A percentile compares a stretch with the other conserved stretches of the same genome.
Evolutionary conservation across 2,329 filamentous ascomycete genomes (phyloP).

Genomic region (Hypoxylon sp.): DNA sequence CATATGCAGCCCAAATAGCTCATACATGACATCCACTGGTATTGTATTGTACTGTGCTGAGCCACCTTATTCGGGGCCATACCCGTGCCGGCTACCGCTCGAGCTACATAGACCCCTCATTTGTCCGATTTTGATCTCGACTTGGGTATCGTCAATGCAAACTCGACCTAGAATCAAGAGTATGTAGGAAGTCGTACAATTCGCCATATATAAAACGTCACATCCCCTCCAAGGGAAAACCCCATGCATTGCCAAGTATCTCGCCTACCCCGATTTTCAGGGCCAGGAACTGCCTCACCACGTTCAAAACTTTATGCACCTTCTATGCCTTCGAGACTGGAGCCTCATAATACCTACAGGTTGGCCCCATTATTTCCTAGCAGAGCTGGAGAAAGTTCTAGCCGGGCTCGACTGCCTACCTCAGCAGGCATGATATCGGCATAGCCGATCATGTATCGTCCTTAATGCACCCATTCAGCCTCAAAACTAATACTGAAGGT

Average conservation of each 20-base stretch:
- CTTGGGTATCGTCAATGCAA: constrained; percentile 35
- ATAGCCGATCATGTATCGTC: constrained; percentile 15
- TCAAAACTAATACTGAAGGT: constrained; percentile 17
- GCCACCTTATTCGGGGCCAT: constrained; percentile 31
- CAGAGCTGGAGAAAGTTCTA: constrained; percentile 16
- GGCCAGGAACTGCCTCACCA: constrained; percentile 24
- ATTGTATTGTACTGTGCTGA: constrained; percentile 25
- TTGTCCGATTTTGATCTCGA: constrained; percentile 31
- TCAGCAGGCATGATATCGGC: constrained; percentile 10
- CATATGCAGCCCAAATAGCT: constrained; percentile 42
- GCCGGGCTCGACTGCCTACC: neutral
- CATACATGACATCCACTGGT: constrained; percentile 32
- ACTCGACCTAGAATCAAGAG: constrained; percentile 25
- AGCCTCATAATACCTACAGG: constrained; percentile 36
- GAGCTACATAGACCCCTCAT: constrained; percentile 22
- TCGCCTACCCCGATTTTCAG: constrained; percentile 21
- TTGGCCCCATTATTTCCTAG: constrained; percentile 16
- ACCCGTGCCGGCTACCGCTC: constrained; percentile 27
- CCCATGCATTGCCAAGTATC: constrained; percentile 33
- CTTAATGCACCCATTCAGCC: constrained; percentile 28
- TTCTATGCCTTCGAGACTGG: constrained; percentile 12
- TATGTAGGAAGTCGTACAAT: constrained; percentile 9
- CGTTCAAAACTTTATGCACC: constrained; percentile 19
- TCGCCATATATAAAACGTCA: constrained; percentile 32
- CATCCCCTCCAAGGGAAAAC: constrained; percentile 12